Conservation (phyloP, 2,329 filamentous ascomycete species). For the Hypomyces rosellus region DNA sequence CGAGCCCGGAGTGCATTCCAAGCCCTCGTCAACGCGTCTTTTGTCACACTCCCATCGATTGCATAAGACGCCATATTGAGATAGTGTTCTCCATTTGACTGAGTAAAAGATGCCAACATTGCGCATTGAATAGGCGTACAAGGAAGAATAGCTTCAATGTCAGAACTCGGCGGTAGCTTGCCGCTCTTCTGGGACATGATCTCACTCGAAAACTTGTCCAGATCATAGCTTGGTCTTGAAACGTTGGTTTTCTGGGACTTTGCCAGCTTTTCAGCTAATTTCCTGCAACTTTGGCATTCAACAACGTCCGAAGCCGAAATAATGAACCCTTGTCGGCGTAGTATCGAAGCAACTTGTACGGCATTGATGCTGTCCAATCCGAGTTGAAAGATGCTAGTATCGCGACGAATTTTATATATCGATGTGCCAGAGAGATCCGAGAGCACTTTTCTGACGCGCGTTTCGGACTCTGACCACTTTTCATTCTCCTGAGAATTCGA, state of each 20-base stretch:
- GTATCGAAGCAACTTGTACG: conserved; percentile 63
- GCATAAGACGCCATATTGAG: conserved; percentile 63
- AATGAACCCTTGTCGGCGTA: conserved; percentile 53
- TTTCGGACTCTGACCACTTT: conserved; percentile 47
- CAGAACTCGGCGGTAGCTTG: conserved; percentile 13
- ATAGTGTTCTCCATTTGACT: conserved; percentile 62
- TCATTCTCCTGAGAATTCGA: conserved; percentile 7
- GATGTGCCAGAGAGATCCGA: conserved; percentile 51
- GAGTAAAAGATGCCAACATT: conserved; percentile 69
- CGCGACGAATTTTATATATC: conserved; percentile 42
- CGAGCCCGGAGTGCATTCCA: conserved; percentile 50
- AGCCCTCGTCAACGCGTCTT: conserved; percentile 42
- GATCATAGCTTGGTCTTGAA: conserved; percentile 27
- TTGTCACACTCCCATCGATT: conserved; percentile 35
- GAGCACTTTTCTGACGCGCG: conserved; percentile 48
- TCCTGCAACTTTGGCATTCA: conserved; percentile 46
- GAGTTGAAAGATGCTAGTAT: conserved; percentile 77
- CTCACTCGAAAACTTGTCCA: conserved; percentile 31
- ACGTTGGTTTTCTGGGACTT: conserved; percentile 6
- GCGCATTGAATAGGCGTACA: conserved; percentile 76
- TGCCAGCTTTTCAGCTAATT: conserved; percentile 27
- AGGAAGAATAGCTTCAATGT: conserved; percentile 58
- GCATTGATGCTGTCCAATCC: conserved; percentile 89
- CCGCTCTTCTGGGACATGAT: conserved; percentile 24
- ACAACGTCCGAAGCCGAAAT: conserved; percentile 70